These are phyloP conservation scores for Mortierella sp. DNA, from an alignment of 371 early-diverging fungal genomes.

Conservation along the genomic window DNA sequence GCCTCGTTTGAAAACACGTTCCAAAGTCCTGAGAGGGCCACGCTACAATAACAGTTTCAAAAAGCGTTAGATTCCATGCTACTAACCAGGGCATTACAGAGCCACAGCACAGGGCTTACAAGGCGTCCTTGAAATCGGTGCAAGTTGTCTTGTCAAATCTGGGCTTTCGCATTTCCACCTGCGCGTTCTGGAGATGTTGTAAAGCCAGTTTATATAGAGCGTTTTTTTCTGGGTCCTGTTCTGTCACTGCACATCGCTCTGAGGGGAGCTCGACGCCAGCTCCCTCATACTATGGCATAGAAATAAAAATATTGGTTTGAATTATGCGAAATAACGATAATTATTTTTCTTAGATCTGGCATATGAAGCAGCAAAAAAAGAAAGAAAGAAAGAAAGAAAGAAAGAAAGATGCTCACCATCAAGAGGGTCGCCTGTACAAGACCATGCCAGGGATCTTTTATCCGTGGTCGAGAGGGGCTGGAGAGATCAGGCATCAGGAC, in stretches of 20 bases:
- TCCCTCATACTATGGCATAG: slow-evolving; percentile 22
- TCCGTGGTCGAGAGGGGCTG: not conserved
- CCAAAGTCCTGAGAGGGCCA: slow-evolving; percentile 21
- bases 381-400: too few relatives aligned
- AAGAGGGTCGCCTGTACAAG: slow-evolving; percentile 15
- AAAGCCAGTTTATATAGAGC: slow-evolving; percentile 18
- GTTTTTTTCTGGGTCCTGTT: slow-evolving; percentile 7
- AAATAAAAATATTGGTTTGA: not conserved
- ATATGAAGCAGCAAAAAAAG: too few relatives aligned
- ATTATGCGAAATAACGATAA: not conserved
- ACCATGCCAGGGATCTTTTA: slow-evolving; percentile 22
- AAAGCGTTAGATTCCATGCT: not conserved
- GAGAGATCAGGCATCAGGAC: slow-evolving; percentile 9
- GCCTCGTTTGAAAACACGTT: slow-evolving; percentile 7
- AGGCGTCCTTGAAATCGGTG: not conserved
- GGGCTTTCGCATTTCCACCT: not conserved
- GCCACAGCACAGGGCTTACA: too few relatives aligned
- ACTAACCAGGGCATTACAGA: not conserved
- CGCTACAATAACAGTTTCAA: not conserved
- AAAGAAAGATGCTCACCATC: not conserved
- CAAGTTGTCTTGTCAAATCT: not conserved
- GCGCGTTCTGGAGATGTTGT: slow-evolving; percentile 15
- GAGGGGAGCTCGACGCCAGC: slow-evolving; percentile 14
- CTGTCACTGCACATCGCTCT: slow-evolving; percentile 5
- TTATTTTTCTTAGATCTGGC: slow-evolving; percentile 1